Conservation (phyloP, 768 basidiomycete species). For the Udeniomyces megalosporus region DNA sequence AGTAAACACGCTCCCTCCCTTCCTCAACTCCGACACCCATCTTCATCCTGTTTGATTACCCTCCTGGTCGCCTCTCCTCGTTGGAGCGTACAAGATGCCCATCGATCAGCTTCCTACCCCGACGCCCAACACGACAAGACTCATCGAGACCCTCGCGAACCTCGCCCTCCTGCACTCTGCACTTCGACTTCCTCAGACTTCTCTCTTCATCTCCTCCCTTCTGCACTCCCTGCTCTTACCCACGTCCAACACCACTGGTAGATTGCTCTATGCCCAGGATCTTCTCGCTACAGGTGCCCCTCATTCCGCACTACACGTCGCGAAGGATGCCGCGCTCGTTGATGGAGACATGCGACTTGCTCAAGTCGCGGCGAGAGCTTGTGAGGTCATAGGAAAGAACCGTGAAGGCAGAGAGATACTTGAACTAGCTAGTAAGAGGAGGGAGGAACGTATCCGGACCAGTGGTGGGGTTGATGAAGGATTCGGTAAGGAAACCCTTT, state of each 20-base stretch:
- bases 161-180: conserved; percentile 3
- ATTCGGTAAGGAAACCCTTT: conserved; percentile 27
- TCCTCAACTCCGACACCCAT: no score
- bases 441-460: conserved; percentile 18
- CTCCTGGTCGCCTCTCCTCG: no score
- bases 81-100: no score
- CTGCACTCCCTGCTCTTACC: conserved; percentile 11
- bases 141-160: neutral
- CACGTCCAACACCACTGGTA: conserved; percentile 54
- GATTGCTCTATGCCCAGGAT: conserved; percentile 67
- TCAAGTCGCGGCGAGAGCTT: conserved; percentile 64
- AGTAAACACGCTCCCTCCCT: no score
- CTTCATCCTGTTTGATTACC: no score
- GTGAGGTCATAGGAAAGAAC: conserved; percentile 51
- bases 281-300: conserved; percentile 54
- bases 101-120: no score
- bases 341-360: conserved; percentile 25
- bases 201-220: conserved; percentile 2
- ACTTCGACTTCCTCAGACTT: neutral
- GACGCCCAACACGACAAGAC: neutral
- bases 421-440: neutral
- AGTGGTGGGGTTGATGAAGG: conserved; percentile 41
- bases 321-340: conserved; percentile 24
- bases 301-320: conserved; percentile 56
- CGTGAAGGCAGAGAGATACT: conserved; percentile 42